These are phyloP conservation scores for Arachis stenosperma DNA, from an alignment of 306 rosid genomes.

Conservation along the genomic window DNA sequence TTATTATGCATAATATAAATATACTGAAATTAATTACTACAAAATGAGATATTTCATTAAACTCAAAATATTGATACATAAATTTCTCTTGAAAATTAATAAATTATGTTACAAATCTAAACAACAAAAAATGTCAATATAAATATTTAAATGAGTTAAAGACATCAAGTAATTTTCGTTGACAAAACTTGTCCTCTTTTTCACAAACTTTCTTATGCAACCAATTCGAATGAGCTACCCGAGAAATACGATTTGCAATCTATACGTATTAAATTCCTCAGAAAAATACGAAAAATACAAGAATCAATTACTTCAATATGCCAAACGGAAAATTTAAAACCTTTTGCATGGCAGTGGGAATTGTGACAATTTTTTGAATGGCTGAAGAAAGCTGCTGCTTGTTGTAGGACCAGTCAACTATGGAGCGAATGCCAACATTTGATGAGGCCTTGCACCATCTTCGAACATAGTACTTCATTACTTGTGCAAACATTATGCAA, in stretches of 20 bases:
- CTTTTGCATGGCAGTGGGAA: slow-evolving; percentile 99
- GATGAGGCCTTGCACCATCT: slow-evolving; percentile 98
- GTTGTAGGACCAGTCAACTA: slow-evolving; percentile 96
- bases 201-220: slow-evolving; percentile 86
- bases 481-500: slow-evolving; percentile 59
- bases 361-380: slow-evolving; percentile 90
- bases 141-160: slow-evolving; percentile 50
- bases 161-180: slow-evolving; percentile 73
- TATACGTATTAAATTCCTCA: slow-evolving; percentile 47
- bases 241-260: slow-evolving; percentile 94
- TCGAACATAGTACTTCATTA: slow-evolving; percentile 88
- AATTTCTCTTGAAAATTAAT: too few species aligned
- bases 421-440: slow-evolving; percentile 86
- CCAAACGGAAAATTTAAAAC: slow-evolving; percentile 50
- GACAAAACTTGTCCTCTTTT: slow-evolving; percentile 94
- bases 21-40: too few species aligned
- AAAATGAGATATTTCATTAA: too few species aligned
- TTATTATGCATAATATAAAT: too few species aligned
- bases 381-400: slow-evolving; percentile 93
- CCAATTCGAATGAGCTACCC: slow-evolving; percentile 98
- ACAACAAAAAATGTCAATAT: too few species aligned
- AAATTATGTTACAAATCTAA: too few species aligned
- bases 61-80: too few species aligned
- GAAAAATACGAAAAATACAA: slow-evolving; percentile 23
- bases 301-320: slow-evolving; percentile 25